Evolutionary conservation across 139 green algal species (phyloP).

Genomic region (Chlorella sp.): DNA sequence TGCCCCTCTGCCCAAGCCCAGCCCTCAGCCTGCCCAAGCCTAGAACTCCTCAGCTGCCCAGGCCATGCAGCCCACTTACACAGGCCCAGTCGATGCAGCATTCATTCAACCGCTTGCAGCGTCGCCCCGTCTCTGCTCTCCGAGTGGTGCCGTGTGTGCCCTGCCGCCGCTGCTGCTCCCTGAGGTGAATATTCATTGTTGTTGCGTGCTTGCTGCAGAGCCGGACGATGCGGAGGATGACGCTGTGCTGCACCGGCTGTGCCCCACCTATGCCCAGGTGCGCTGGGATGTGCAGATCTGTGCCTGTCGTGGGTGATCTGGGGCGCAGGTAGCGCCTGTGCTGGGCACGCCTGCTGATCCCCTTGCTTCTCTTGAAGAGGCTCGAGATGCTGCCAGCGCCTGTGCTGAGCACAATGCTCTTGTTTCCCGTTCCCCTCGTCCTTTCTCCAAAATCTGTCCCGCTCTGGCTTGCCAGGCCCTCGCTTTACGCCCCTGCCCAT

Average conservation of each 20-base stretch:
- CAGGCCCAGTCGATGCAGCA: too few species aligned
- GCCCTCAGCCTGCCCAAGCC: too few species aligned
- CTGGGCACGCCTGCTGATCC: not conserved
- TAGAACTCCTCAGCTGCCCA: not conserved
- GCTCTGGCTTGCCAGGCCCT: not conserved
- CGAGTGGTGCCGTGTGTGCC: not conserved
- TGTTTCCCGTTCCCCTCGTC: too few species aligned
- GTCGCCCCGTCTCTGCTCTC: not conserved
- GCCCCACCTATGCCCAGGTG: conserved; percentile 86
- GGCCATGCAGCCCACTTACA: too few species aligned
- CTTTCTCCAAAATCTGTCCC: too few species aligned
- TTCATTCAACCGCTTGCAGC: too few species aligned
- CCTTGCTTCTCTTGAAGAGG: too few species aligned
- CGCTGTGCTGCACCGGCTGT: conserved; percentile 62
- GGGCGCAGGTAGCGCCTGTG: not conserved
- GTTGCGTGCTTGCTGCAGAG: conserved; percentile 8
- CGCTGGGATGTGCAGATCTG: not conserved
- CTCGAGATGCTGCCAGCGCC: too few species aligned
- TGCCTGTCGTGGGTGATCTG: too few species aligned
- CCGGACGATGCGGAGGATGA: conserved; percentile 23
- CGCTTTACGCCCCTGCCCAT: too few species aligned
- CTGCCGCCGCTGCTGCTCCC: not conserved
- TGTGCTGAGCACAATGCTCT: too few species aligned
- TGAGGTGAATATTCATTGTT: not conserved
- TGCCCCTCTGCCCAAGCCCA: too few species aligned